Percentiles rank a stretch among this genome's conserved stretches.
phyloP scores from a whole-genome alignment of 345 rosid species.

The Bretschneidera sinensis region DNA sequence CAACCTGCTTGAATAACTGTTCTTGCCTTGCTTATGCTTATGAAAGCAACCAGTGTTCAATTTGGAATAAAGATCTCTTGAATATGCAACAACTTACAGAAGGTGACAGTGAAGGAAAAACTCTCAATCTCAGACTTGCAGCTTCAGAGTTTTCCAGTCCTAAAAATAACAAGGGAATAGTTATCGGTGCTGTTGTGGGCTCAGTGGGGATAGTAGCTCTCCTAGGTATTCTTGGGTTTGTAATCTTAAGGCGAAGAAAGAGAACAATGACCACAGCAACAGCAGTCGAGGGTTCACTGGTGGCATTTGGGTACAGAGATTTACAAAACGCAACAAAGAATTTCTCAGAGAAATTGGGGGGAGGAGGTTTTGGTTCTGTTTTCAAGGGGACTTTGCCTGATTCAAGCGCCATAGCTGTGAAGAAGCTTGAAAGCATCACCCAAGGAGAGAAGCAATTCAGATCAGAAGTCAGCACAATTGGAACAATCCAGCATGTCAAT shows the following conservation, averaged over 20 bases:
- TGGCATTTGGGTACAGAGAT: conserved; percentile 63
- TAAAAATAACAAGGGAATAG: conserved; percentile 25
- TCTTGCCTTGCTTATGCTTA: conserved; percentile 66
- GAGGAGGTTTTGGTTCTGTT: conserved; percentile 89
- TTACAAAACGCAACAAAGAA: conserved; percentile 64
- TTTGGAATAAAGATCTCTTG: conserved; percentile 53
- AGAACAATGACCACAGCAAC: conserved; percentile 20
- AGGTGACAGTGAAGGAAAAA: conserved; percentile 26
- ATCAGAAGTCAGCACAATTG: conserved; percentile 66
- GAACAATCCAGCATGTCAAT: conserved; percentile 75
- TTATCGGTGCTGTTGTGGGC: conserved; percentile 41
- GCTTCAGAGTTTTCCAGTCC: conserved; percentile 51
- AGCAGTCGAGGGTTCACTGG: conserved; percentile 54
- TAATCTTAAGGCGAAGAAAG: conserved; percentile 30
- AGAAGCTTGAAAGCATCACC: conserved; percentile 66
- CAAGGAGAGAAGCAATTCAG: conserved; percentile 95
- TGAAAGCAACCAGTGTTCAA: conserved; percentile 31
- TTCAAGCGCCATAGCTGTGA: conserved; percentile 66
- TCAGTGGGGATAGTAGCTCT: conserved; percentile 25
- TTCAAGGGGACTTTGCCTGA: conserved; percentile 67
- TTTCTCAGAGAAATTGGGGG: conserved; percentile 72
- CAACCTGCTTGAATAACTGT: conserved; percentile 48
- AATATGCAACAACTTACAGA: conserved; percentile 34
- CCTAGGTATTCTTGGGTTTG: conserved; percentile 25
- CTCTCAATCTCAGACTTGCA: conserved; percentile 51